Evolutionary conservation across 2,329 filamentous ascomycete species (phyloP).

Genomic region (Seiridium unicorne): DNA sequence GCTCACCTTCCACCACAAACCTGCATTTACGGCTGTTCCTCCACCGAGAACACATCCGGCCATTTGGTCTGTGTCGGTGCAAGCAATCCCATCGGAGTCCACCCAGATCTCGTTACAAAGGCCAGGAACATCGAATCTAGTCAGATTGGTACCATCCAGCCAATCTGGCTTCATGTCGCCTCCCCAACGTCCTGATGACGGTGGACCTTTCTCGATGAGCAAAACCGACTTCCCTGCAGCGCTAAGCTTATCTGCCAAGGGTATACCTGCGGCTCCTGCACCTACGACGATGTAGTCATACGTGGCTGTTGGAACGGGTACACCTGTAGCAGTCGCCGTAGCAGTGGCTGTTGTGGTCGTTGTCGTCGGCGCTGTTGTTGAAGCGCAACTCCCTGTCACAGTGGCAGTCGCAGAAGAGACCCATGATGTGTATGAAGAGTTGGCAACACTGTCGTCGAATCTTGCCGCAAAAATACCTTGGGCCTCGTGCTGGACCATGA

Average conservation of each 20-base stretch:
- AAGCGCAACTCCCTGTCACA: slow-evolving; percentile 30
- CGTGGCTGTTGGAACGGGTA: slow-evolving; percentile 27
- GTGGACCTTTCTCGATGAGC: slow-evolving; percentile 59
- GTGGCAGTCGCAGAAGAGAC: slow-evolving; percentile 41
- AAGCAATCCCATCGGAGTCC: slow-evolving; percentile 63
- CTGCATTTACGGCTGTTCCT: slow-evolving; percentile 65
- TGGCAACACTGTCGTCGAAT: slow-evolving; percentile 33
- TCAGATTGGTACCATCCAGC: slow-evolving; percentile 59
- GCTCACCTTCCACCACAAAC: slow-evolving; percentile 59
- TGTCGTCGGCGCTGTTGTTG: slow-evolving; percentile 15
- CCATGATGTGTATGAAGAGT: slow-evolving; percentile 42
- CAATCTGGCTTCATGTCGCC: slow-evolving; percentile 55
- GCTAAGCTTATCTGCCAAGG: slow-evolving; percentile 60
- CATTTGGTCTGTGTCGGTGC: slow-evolving; percentile 69
- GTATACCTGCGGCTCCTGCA: slow-evolving; percentile 58
- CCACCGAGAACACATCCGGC: slow-evolving; percentile 72
- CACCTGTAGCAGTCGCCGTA: slow-evolving; percentile 27
- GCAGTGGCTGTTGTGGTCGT: slow-evolving; percentile 21
- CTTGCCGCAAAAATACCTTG: slow-evolving; percentile 52
- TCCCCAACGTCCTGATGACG: slow-evolving; percentile 63
- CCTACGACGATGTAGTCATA: slow-evolving; percentile 64
- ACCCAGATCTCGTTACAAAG: slow-evolving; percentile 71
- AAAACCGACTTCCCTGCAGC: slow-evolving; percentile 65
- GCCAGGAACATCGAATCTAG: slow-evolving; percentile 70
- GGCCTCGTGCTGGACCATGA: slow-evolving; percentile 51